A percentile compares a stretch with the other conserved stretches of the same genome.
Evolutionary conservation across 2,329 filamentous ascomycete species (phyloP).

Genomic region (Trichoderma sp.): DNA sequence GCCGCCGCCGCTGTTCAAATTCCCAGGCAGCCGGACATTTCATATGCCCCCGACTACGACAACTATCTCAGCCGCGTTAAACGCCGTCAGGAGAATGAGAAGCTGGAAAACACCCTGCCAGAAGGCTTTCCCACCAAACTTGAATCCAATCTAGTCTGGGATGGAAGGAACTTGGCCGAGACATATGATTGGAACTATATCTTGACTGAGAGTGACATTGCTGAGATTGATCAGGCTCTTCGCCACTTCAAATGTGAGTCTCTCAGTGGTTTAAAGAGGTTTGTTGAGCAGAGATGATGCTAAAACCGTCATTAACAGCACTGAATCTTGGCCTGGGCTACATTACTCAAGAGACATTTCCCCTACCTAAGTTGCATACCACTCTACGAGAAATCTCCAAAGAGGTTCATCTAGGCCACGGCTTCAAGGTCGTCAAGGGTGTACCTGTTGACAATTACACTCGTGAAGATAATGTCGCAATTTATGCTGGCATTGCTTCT

Average conservation of each 20-base stretch:
- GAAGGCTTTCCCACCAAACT: slow-evolving; percentile 55
- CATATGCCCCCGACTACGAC: slow-evolving; percentile 57
- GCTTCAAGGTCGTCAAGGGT: slow-evolving; percentile 65
- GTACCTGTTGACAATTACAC: slow-evolving; percentile 56
- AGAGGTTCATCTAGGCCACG: slow-evolving; percentile 61
- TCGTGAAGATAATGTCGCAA: slow-evolving; percentile 60
- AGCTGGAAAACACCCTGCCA: slow-evolving; percentile 48
- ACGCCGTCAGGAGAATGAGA: slow-evolving; percentile 48
- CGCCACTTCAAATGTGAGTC: slow-evolving; percentile 47
- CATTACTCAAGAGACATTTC: slow-evolving; percentile 57
- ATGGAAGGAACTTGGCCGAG: slow-evolving; percentile 52
- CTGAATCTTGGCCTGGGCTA: slow-evolving; percentile 42
- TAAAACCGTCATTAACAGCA: slow-evolving; percentile 35
- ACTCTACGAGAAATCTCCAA: slow-evolving; percentile 55
- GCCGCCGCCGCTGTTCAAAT: slow-evolving; percentile 48
- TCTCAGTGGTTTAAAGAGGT: not conserved
- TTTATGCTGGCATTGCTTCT: slow-evolving; percentile 63
- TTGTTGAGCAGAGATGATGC: not conserved
- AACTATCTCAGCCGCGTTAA: slow-evolving; percentile 58
- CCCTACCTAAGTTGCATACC: slow-evolving; percentile 55
- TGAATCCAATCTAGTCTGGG: slow-evolving; percentile 59
- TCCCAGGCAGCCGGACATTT: slow-evolving; percentile 60
- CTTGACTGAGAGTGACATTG: slow-evolving; percentile 51
- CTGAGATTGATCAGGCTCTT: slow-evolving; percentile 53
- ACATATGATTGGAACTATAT: slow-evolving; percentile 59